These are phyloP conservation scores for Dioszegia aurantiaca DNA, from an alignment of 768 basidiomycete genomes.

Conservation along the genomic window DNA sequence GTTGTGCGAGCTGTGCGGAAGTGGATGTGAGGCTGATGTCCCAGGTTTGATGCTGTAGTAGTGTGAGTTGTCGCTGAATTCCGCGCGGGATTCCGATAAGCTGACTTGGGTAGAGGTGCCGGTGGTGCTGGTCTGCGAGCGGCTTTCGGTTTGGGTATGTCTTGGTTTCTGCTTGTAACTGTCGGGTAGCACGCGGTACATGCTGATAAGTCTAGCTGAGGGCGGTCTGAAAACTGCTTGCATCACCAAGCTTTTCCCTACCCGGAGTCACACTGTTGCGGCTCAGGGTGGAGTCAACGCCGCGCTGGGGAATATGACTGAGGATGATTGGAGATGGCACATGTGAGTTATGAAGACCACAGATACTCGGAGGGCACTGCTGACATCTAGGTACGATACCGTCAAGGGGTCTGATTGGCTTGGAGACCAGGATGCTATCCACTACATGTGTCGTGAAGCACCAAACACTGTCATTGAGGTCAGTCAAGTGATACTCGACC, in stretches of 20 bases:
- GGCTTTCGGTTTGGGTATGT: conserved; percentile 75
- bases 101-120: conserved; percentile 67
- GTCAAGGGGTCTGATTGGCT: conserved; percentile 99
- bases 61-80: conserved; percentile 64
- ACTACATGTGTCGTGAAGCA: conserved; percentile 99
- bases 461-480: conserved; percentile 91
- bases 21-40: neutral
- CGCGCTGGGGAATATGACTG: conserved; percentile 79
- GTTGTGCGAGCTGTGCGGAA: neutral
- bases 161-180: neutral
- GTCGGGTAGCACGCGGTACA: neutral
- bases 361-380: neutral
- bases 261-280: conserved; percentile 96
- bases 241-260: conserved; percentile 98
- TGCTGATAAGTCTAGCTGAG: conserved; percentile 61
- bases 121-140: conserved; percentile 98
- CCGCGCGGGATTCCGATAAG: conserved; percentile 4
- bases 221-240: conserved; percentile 98
- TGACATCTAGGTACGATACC: conserved; percentile 52
- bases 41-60: conserved; percentile 85
- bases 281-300: conserved; percentile 99
- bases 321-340: conserved; percentile 99
- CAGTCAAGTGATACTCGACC: neutral
- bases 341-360: conserved; percentile 60
- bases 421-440: conserved; percentile 98